Evolutionary conservation across 257 asterid species (phyloP), one percentile per base, ranked within the genome.

Genomic region (Verbascum thapsus): DNA sequence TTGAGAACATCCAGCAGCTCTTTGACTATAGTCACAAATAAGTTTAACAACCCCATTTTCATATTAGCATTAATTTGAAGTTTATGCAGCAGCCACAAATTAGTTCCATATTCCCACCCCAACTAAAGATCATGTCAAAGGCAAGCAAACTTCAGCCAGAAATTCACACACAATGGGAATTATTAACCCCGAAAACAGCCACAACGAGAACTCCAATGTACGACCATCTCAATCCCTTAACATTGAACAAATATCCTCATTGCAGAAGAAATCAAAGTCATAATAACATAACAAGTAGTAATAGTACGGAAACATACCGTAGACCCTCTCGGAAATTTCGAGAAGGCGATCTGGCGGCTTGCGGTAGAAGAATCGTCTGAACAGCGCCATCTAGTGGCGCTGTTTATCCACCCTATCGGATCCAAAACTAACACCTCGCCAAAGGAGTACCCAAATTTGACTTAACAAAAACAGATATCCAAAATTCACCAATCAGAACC

Each of bases 321-420:
- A 94, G 61, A 94, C 99, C 83, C 98, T 80, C 76, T 94, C 99
- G 38, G 96, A 90, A 77, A 94, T 94, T 86, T 94, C 98, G 16
- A 94, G 95, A 73, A 94, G 99, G 82, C 98, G 95, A 84, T 94
- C 99, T 41, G 99, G 99, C 51, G 99, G 99, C 91, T 94, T 94
- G 81, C 95, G 72, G 63, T 94, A 88, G 69, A 94, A 94, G 89
- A 94, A 88, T 49, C 98, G 84, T 73, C 98, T 79, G 83, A 94
- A 88, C 98, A 94, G 96, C 98, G 99, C 98, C 99, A 94, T 94
- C 70, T 62, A 77, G 74, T 81, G 96, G 98, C 96, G 96, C 98
- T 85, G 98, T 88, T 84, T 70, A 41, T 53, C 70, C 74, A 78
- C 79, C 68, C 5, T 73, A 79, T 72, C 82, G 69, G 76, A 80